phyloP scores from a whole-genome alignment of 129 eudicot genomes.

The Rutidosis leptorrhynchoides region DNA sequence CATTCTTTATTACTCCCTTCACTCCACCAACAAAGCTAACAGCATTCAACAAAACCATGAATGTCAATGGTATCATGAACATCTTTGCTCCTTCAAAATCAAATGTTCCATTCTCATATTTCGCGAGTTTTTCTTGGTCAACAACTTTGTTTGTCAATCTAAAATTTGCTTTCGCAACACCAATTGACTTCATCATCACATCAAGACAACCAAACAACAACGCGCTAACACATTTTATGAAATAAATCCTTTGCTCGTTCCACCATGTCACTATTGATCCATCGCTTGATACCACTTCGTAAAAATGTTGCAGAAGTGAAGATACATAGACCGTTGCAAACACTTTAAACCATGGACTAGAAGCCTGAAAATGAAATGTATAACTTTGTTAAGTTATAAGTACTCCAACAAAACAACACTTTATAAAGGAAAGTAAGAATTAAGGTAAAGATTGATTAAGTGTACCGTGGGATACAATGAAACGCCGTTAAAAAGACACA shows the following conservation, averaged over 20 bases:
- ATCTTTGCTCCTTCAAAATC: conserved; percentile 64
- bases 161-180: conserved; percentile 60
- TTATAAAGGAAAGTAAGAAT: not conserved
- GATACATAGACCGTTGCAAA: conserved; percentile 54
- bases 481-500: conserved; percentile 59
- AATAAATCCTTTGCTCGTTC: conserved; percentile 72
- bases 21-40: conserved; percentile 61
- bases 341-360: conserved; percentile 52
- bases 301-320: conserved; percentile 47
- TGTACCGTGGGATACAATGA: conserved; percentile 59
- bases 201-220: conserved; percentile 63
- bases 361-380: conserved; percentile 39
- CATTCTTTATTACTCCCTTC: conserved; percentile 30
- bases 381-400: not conserved
- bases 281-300: conserved; percentile 55
- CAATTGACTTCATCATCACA: conserved; percentile 48
- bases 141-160: conserved; percentile 68
- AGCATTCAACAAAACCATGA: conserved; percentile 49
- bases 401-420: not conserved
- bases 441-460: not conserved
- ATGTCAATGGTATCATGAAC: conserved; percentile 60
- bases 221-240: conserved; percentile 56
- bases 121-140: conserved; percentile 58
- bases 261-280: conserved; percentile 64
- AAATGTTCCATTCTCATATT: conserved; percentile 55